These are phyloP conservation scores for Phytophthora crassamura DNA, from an alignment of 352 stramenopile genomes.

Conservation along the genomic window DNA sequence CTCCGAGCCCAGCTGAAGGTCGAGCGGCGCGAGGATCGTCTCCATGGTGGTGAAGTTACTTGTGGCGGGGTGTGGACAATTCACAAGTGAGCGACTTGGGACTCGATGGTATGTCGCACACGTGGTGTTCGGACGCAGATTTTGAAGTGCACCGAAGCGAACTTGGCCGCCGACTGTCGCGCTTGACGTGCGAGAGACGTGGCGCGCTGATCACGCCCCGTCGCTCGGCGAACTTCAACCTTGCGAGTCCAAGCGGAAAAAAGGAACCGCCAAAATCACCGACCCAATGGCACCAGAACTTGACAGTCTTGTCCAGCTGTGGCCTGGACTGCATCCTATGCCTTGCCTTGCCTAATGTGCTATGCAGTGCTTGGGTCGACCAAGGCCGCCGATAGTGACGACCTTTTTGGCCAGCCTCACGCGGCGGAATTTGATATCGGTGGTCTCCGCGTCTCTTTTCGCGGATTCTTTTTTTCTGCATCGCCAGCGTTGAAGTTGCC, in stretches of 20 bases:
- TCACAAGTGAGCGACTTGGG: too few relatives aligned
- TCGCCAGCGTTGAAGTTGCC: slow-evolving; percentile 18
- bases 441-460: slow-evolving; percentile 23
- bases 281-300: too few relatives aligned
- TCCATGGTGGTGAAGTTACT: slow-evolving; percentile 45
- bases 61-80: background rate
- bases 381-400: background rate
- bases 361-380: background rate
- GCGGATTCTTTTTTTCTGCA: slow-evolving; percentile 6
- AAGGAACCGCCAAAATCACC: slow-evolving; percentile 25
- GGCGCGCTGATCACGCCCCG: slow-evolving; percentile 17
- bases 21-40: slow-evolving; percentile 68
- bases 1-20: slow-evolving; percentile 49
- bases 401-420: background rate
- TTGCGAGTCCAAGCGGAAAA: slow-evolving; percentile 32
- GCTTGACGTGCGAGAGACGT: slow-evolving; percentile 22
- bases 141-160: slow-evolving; percentile 50
- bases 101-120: slow-evolving; percentile 19
- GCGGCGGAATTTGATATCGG: slow-evolving; percentile 28
- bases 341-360: too few relatives aligned
- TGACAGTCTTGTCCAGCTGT: too few relatives aligned
- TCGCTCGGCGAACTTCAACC: slow-evolving; percentile 27
- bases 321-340: too few relatives aligned
- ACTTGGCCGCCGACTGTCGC: slow-evolving; percentile 17
- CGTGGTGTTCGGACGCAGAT: slow-evolving; percentile 34